Evolutionary conservation across 2,329 filamentous ascomycete species (phyloP).

Genomic region (Pseudocercospora fijiensis): DNA sequence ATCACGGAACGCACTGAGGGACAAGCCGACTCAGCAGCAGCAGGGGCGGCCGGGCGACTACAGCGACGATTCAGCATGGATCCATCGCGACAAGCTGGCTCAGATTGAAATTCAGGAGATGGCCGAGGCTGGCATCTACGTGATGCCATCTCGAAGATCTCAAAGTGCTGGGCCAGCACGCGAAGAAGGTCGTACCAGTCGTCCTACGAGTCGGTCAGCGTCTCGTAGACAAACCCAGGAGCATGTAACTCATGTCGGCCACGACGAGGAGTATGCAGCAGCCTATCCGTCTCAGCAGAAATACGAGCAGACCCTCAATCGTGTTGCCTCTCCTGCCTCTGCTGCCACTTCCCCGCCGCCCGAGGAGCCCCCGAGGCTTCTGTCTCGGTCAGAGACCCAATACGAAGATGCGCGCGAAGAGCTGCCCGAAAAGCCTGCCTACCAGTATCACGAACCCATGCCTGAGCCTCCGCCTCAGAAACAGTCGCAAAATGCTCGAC

Average conservation of each 20-base stretch:
- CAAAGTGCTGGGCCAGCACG: conserved; percentile 38
- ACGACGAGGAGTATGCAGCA: conserved; percentile 25
- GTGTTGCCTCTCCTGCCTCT: conserved; percentile 30
- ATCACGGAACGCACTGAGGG: conserved; percentile 31
- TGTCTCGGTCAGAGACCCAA: conserved; percentile 36
- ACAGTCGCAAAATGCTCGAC: conserved; percentile 40
- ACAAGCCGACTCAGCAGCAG: conserved; percentile 23
- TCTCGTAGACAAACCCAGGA: conserved; percentile 11
- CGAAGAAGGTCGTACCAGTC: conserved; percentile 46
- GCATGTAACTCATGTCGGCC: conserved; percentile 5
- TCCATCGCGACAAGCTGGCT: conserved; percentile 79
- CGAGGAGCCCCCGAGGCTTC: conserved; percentile 34
- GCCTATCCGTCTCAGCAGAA: conserved; percentile 26
- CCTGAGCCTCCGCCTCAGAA: conserved; percentile 41
- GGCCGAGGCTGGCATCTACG: conserved; percentile 71
- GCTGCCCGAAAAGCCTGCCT: background rate
- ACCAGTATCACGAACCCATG: background rate
- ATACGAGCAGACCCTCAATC: conserved; percentile 24
- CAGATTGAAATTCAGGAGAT: conserved; percentile 78
- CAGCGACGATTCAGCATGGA: conserved; percentile 70
- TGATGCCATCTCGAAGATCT: conserved; percentile 55
- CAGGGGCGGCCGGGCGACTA: conserved; percentile 8
- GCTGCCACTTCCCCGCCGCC: conserved; percentile 41
- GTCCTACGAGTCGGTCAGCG: conserved; percentile 35
- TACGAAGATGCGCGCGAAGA: conserved; percentile 35